These are phyloP conservation scores for Apophysomyces elegans DNA, from an alignment of 371 early-diverging fungal genomes.

Conservation along the genomic window DNA sequence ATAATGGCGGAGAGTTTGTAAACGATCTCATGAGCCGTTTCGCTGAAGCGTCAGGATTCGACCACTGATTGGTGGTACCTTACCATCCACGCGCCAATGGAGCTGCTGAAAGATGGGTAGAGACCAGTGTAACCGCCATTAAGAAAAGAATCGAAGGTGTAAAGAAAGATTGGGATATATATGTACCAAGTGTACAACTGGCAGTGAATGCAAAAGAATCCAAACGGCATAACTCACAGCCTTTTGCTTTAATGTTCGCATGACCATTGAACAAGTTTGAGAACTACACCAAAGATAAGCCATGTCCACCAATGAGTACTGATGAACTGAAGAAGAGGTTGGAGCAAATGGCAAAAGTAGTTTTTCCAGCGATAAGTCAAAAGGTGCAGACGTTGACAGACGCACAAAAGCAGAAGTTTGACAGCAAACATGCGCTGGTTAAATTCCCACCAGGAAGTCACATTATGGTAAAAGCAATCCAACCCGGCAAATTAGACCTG, in stretches of 20 bases:
- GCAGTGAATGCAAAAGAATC: constrained; percentile 12
- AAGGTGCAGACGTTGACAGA: background rate
- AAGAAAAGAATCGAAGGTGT: constrained; percentile 18
- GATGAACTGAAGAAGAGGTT: background rate
- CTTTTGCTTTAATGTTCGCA: constrained; percentile 25
- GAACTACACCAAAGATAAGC: constrained; percentile 9
- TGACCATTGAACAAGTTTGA: constrained; percentile 17
- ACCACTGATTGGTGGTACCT: constrained; percentile 21
- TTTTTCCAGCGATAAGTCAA: constrained; percentile 18
- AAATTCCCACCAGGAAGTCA: constrained; percentile 16
- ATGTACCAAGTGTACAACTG: constrained; percentile 1
- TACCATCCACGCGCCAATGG: constrained; percentile 30
- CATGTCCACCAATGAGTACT: background rate
- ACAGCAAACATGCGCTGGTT: constrained; percentile 6
- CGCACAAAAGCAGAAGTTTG: background rate
- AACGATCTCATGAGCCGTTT: constrained; percentile 12
- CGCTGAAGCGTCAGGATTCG: constrained; percentile 6
- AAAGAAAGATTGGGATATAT: constrained; percentile 25
- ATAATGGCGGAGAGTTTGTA: too few species aligned
- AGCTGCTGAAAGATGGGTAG: constrained; percentile 21
- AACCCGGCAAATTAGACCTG: constrained; percentile 7
- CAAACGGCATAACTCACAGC: constrained; percentile 10
- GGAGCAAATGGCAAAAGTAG: constrained; percentile 13
- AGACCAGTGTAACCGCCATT: constrained; percentile 15
- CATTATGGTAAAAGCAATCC: constrained; percentile 10